Percentiles rank a stretch among this genome's conserved stretches.
Conservation (phyloP, 495 filamentous ascomycete species). For the Schizothecium vesticola region DNA sequence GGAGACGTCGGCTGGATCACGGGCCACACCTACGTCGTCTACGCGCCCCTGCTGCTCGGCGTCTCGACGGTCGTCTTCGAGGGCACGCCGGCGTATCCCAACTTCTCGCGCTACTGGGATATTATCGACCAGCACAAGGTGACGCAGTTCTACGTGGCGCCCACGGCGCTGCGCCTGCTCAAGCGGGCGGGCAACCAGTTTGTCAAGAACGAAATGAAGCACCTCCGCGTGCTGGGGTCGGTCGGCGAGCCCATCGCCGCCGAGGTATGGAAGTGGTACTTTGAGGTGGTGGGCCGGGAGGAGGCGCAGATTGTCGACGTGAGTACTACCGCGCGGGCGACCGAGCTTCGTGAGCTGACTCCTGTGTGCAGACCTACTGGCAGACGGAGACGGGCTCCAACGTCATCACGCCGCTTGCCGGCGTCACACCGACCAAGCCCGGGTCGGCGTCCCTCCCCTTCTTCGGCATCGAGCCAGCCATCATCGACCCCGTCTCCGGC, state of each 20-base stretch:
- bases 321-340: slow-evolving; percentile 36
- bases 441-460: slow-evolving; percentile 77
- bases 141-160: slow-evolving; percentile 98
- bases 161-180: slow-evolving; percentile 84
- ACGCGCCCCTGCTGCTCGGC: slow-evolving; percentile 88
- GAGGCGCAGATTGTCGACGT: slow-evolving; percentile 93
- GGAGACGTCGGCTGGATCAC: slow-evolving; percentile 99
- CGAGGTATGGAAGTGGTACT: slow-evolving; percentile 99
- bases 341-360: neutral
- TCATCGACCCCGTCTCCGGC: slow-evolving; percentile 94
- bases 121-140: slow-evolving; percentile 92
- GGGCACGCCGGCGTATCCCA: slow-evolving; percentile 93
- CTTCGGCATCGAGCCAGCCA: slow-evolving; percentile 97
- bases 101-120: slow-evolving; percentile 98
- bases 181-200: slow-evolving; percentile 94
- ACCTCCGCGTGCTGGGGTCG: slow-evolving; percentile 85
- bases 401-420: slow-evolving; percentile 73
- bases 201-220: slow-evolving; percentile 82
- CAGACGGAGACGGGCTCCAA: slow-evolving; percentile 99
- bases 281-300: slow-evolving; percentile 89
- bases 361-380: slow-evolving; percentile 81
- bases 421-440: slow-evolving; percentile 73
- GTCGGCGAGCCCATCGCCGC: slow-evolving; percentile 98
- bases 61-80: slow-evolving; percentile 97
- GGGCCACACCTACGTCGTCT: slow-evolving; percentile 98